Base-by-base conservation (phyloP, 768 basidiomycete species). In the Psilocybe cyanescens region DNA sequence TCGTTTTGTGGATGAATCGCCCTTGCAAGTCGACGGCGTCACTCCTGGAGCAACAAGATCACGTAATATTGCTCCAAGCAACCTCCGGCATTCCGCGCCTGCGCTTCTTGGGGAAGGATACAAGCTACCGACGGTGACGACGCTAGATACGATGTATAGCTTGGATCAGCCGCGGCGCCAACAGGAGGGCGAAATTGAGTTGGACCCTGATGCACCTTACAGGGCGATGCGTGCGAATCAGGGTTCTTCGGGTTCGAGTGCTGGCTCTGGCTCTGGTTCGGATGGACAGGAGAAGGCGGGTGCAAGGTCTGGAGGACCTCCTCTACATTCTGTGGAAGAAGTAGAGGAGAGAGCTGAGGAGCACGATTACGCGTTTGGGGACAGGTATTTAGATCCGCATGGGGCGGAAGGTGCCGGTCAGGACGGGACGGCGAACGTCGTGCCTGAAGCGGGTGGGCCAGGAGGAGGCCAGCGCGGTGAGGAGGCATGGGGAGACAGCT, bases 401-500 rank as follows among this genome's bases (percentile, higher is more conserved):
- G 12, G 37, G 4, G 16, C 35, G 19, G 35, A 31, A 33, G 35
- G 33, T 14, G 16, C 31, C 3, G 58, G 12, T 14, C 9, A 76
- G 29, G 70, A 73, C 51, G 71, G 67, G 52, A 73, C 63, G n/a
- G 51, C 35, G n/a, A 64, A 51, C 11, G 69, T 64, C 6, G 64
- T 61, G 17, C 69, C n/a, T 68, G 16, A 8, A 71, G 59, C 48
- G 54, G 64, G 64, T 29, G 12, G 51, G 31, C 19, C 49, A 59
- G 53, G 64, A 65, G 41, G 44, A 39, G 39, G 30, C 8, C 35
- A 37, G 16, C 50, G 59, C 62, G 59, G 59, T 62, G 73, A 72
- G 59, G 79, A 74, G 16, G 67, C 70, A 2, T 92, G 92, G 93
- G 93, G 92, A 12, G 84, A 88, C 55, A 80, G 90, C 3, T 97